These are phyloP conservation scores for Nepenthes alata DNA, from an alignment of 179 eudicot genomes.

Conservation along the genomic window DNA sequence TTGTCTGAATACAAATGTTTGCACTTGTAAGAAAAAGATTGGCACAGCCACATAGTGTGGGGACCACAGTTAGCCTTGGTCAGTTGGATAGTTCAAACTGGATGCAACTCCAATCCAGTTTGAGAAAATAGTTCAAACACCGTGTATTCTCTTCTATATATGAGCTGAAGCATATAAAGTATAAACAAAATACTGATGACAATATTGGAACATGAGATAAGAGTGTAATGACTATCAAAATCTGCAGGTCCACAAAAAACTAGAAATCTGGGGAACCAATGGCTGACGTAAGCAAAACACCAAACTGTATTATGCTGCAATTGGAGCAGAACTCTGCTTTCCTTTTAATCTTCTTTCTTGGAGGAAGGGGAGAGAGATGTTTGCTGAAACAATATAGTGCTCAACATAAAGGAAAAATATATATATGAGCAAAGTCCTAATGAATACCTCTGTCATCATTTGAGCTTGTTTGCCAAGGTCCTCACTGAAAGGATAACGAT, in stretches of 20 bases:
- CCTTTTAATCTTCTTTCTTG: background rate
- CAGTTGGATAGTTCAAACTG: too few relatives aligned
- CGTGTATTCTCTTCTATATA: too few relatives aligned
- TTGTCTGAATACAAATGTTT: too few relatives aligned
- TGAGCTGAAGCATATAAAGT: too few relatives aligned
- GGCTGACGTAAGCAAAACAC: background rate
- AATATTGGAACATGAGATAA: too few relatives aligned
- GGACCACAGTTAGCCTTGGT: too few relatives aligned
- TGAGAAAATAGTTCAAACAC: too few relatives aligned
- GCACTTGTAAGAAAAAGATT: too few relatives aligned
- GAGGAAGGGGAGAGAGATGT: background rate
- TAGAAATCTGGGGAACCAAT: background rate
- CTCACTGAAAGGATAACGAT: conserved; percentile 63
- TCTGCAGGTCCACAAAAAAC: background rate
- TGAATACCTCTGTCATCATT: conserved; percentile 64
- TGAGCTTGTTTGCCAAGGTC: conserved; percentile 54
- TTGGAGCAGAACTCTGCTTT: background rate
- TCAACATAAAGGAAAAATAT: background rate
- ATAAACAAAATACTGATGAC: too few relatives aligned
- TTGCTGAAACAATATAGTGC: background rate
- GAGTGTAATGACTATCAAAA: background rate
- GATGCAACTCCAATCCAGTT: too few relatives aligned
- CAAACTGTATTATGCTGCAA: background rate
- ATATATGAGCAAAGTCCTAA: background rate
- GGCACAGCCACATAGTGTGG: too few relatives aligned